Evolutionary conservation across 768 basidiomycete species (phyloP), one percentile per base, ranked within the genome.

Genomic region (Tylopilus subfusipes): DNA sequence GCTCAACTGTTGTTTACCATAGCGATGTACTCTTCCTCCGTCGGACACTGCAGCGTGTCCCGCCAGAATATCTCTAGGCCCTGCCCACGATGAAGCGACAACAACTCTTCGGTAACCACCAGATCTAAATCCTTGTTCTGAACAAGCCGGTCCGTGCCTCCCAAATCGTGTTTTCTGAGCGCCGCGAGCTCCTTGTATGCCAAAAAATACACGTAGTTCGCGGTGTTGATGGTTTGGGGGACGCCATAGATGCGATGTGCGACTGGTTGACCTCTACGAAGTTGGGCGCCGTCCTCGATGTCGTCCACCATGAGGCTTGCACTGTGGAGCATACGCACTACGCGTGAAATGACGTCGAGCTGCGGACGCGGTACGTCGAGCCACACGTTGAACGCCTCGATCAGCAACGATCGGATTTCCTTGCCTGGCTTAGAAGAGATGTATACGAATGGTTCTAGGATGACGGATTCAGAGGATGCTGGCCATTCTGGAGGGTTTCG

Each of bases 161-260:
- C 54, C 0, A 53, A 6, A 10, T 38, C 43, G 2, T 55, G 47
- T 25, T 34, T 43, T 10, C 69, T 62, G 22, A 69, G 29, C 22
- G 47, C 59, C 0, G 69, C 57, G 1, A 98, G 79, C 59, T 96
- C 90, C 60, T 93, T 81, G 67, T 87, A 94, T 0, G 95, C 96
- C 40, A 93, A 81, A 65, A 98, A 99, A 67, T 96, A 98, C 27
- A 94, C 93, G 60, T 98, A 98, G 66, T 97, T 98, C 0, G 96
- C 96, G 0, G 88, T 85, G 68, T 99, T 99, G 74, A 99, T 94
- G 0, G 96, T 97, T 67, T 98, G 96, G 0, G 96, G 93, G 3
- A 97, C 75, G 2, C 96, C 96, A 63, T 96, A 99, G 60, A 99
- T 96, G 75, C 91, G 92, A 75, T 99, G 95, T 0, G 92, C 84